Evolutionary conservation across 192 early-diverging fungal genomes (phyloP), one percentile per base, ranked within the genome.

Genomic region (Backusella westeae): DNA sequence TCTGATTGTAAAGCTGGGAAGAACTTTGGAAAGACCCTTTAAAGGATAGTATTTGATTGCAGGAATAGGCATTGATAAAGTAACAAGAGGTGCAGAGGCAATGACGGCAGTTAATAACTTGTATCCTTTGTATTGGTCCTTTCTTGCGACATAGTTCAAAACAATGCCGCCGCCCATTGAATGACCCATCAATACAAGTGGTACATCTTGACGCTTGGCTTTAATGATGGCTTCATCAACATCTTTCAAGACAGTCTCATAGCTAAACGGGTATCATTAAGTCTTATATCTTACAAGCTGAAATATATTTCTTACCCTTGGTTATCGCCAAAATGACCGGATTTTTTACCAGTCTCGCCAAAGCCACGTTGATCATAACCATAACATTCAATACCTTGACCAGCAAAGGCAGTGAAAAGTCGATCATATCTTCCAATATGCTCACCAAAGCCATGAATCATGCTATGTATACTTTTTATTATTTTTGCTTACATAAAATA

Each of bases 281-380:
- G 42, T 0, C 23, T 14, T 19, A 35, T 44, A 17, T 46, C 21
- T 26, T 66, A 67, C n/a, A 36, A 17, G 15, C 12, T 49, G 6
- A 35, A 69, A 44, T 44, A 19, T 36, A 34, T 32, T 71, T 84
- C 32, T 68, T 84, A 88, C 70, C 89, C 85, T 63, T 83, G 81
- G 53, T 86, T 83, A 29, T 80, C 70, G 23, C 90, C 89, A 46
- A 81, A 80, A 17, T 77, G 74, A 34, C 84, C 81, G 29, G 80
- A 78, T 67, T 86, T 86, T 46, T 80, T 80, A 74, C 77, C 89
- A 12, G 92, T 93, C 75, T 88, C 71, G 19, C 92, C 92, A 74
- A 86, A 90, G 52, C 92, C 92, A 67, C 92, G 84, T 78, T 92
- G 90, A 77, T 93, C 92, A 71, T 81, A 89, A 14, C 75, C 86